These are phyloP conservation scores for Salix purpurea DNA, from an alignment of 345 rosid genomes.

Conservation along the genomic window DNA sequence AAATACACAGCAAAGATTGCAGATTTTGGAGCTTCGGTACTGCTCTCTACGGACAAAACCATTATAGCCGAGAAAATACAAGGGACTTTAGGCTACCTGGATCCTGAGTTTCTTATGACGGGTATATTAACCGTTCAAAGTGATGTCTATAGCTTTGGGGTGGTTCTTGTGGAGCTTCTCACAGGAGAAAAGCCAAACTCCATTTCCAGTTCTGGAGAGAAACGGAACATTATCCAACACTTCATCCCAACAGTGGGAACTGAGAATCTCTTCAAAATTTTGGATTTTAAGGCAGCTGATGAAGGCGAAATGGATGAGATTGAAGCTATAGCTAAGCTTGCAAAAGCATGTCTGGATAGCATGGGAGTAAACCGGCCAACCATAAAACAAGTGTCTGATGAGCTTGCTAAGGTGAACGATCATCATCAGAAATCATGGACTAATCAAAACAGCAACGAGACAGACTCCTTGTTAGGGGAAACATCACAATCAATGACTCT, in stretches of 20 bases:
- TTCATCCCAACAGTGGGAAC: slow-evolving; percentile 3
- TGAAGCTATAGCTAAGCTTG: neutral
- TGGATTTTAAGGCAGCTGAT: neutral
- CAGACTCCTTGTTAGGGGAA: neutral
- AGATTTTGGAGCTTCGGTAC: slow-evolving; percentile 35
- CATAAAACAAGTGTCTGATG: neutral
- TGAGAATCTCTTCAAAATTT: neutral
- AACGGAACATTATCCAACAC: slow-evolving; percentile 4
- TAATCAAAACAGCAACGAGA: neutral
- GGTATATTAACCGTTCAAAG: slow-evolving; percentile 18
- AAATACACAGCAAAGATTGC: slow-evolving; percentile 27
- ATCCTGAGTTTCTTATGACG: slow-evolving; percentile 35
- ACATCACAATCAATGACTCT: neutral
- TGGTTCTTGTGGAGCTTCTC: slow-evolving; percentile 31
- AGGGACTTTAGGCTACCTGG: slow-evolving; percentile 35
- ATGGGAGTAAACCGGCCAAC: neutral
- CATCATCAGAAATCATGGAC: neutral
- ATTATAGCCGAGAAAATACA: slow-evolving; percentile 6
- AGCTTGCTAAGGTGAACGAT: neutral
- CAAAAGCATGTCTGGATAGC: neutral
- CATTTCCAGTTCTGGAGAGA: neutral
- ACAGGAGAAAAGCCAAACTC: slow-evolving; percentile 12
- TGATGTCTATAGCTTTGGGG: slow-evolving; percentile 37
- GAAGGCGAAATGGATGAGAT: neutral
- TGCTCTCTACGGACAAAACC: slow-evolving; percentile 14